Evolutionary conservation across 1,139 yeast species (phyloP).

Genomic region (Pneumocystis carinii): DNA sequence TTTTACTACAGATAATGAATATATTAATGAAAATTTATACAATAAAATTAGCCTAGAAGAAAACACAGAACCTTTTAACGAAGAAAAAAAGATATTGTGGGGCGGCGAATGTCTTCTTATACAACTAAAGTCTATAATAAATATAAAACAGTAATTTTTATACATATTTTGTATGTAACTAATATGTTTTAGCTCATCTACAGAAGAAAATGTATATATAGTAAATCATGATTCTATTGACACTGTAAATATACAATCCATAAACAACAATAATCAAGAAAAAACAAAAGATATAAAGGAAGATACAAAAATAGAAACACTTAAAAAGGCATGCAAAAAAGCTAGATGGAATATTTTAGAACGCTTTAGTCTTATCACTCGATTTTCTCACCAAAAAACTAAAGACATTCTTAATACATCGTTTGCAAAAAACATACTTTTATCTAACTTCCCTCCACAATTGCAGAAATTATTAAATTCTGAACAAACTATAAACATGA

Average conservation of each 20-base stretch:
- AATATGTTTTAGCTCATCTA: neutral
- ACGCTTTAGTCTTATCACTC: conserved; percentile 67
- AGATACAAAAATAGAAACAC: neutral
- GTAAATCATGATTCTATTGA: neutral
- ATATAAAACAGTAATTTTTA: conserved; percentile 42
- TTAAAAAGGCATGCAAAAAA: conserved; percentile 18
- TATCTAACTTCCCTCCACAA: conserved; percentile 50
- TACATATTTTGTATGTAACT: neutral
- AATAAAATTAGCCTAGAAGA: conserved; percentile 43
- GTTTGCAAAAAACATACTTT: conserved; percentile 28
- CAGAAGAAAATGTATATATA: neutral
- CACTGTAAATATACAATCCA: neutral
- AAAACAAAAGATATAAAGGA: neutral
- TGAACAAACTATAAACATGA: conserved; percentile 66
- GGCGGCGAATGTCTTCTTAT: conserved; percentile 72
- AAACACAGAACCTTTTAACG: conserved; percentile 54
- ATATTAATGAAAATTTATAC: conserved; percentile 53
- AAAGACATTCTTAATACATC: conserved; percentile 6
- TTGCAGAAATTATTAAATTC: conserved; percentile 50
- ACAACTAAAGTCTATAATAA: conserved; percentile 39
- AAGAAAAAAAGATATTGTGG: conserved; percentile 53
- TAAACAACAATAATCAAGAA: neutral
- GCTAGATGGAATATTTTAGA: conserved; percentile 81
- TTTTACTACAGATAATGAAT: conserved; percentile 38
- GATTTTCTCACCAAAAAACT: conserved; percentile 29